phyloP scores from a whole-genome alignment of 495 filamentous ascomycete species.

The Sphaerosporella brunnea region DNA sequence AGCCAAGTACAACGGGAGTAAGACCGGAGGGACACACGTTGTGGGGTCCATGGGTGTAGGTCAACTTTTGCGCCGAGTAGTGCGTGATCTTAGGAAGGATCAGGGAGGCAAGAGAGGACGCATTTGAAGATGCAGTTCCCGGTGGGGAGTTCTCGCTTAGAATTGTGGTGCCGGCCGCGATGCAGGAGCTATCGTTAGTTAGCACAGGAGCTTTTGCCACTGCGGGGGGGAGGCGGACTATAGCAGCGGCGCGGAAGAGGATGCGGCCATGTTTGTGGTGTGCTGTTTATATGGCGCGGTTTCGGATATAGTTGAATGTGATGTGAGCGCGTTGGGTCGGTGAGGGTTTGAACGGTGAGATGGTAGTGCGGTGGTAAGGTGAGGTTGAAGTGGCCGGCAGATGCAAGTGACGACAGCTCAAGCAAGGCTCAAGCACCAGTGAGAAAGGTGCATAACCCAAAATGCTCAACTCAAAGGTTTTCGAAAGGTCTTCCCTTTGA shows the following conservation, averaged over 20 bases:
- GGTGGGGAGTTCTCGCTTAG: constrained; percentile 74
- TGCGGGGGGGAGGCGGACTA: constrained; percentile 1
- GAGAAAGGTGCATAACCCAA: too few relatives aligned
- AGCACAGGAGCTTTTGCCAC: not conserved
- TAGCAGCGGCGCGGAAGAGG: constrained; percentile 6
- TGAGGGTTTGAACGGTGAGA: too few relatives aligned
- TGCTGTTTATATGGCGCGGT: too few relatives aligned
- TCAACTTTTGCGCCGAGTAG: constrained; percentile 63
- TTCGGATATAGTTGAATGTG: too few relatives aligned
- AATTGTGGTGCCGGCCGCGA: constrained; percentile 79
- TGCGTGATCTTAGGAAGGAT: constrained; percentile 93
- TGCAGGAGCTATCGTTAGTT: constrained; percentile 51
- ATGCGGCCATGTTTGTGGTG: constrained; percentile 5
- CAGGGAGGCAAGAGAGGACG: constrained; percentile 71
- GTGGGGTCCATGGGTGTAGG: constrained; percentile 75
- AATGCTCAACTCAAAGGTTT: too few relatives aligned
- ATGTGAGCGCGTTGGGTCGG: too few relatives aligned
- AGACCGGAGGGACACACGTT: constrained; percentile 29
- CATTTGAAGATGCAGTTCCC: constrained; percentile 50
- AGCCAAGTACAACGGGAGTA: not conserved
- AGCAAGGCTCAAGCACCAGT: too few relatives aligned
- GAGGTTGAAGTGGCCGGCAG: too few relatives aligned
- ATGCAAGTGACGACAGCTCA: too few relatives aligned
- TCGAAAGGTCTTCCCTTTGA: too few relatives aligned
- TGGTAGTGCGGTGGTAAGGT: too few relatives aligned